These are phyloP conservation scores for Pseudogymnoascus sp. DNA, from an alignment of 2,329 filamentous ascomycete genomes.

Conservation along the genomic window DNA sequence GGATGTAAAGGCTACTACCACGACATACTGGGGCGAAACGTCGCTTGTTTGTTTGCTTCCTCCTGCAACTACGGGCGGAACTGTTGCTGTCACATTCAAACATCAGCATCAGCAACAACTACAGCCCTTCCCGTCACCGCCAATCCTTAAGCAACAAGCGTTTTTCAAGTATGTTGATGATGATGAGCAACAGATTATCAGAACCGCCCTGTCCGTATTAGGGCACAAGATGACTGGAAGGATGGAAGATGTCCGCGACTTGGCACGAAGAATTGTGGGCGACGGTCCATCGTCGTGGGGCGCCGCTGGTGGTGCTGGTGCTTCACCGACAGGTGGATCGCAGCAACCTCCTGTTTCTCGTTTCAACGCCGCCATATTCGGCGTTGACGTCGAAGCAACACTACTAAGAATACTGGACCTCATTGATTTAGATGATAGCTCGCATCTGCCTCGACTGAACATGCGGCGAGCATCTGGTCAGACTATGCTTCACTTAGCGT, in stretches of 20 bases:
- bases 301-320: slow-evolving; percentile 31
- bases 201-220: slow-evolving; percentile 58
- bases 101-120: slow-evolving; percentile 41
- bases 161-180: slow-evolving; percentile 70
- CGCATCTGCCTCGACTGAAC: slow-evolving; percentile 60
- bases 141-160: slow-evolving; percentile 41
- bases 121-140: slow-evolving; percentile 34
- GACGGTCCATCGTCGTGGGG: slow-evolving; percentile 43
- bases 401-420: slow-evolving; percentile 70
- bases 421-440: slow-evolving; percentile 69
- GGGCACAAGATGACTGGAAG: slow-evolving; percentile 58
- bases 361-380: slow-evolving; percentile 32
- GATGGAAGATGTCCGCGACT: slow-evolving; percentile 52
- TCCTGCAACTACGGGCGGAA: slow-evolving; percentile 48
- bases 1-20: slow-evolving; percentile 53
- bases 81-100: slow-evolving; percentile 53
- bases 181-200: slow-evolving; percentile 60
- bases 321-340: slow-evolving; percentile 37
- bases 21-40: slow-evolving; percentile 56
- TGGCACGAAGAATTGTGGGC: slow-evolving; percentile 53
- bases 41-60: slow-evolving; percentile 57
- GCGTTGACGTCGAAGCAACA: slow-evolving; percentile 29
- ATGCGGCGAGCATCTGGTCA: slow-evolving; percentile 59
- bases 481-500: slow-evolving; percentile 74
- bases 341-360: slow-evolving; percentile 38